Evolutionary conservation across 257 asterid genomes (phyloP).

Genomic region (Cordia subcordata): DNA sequence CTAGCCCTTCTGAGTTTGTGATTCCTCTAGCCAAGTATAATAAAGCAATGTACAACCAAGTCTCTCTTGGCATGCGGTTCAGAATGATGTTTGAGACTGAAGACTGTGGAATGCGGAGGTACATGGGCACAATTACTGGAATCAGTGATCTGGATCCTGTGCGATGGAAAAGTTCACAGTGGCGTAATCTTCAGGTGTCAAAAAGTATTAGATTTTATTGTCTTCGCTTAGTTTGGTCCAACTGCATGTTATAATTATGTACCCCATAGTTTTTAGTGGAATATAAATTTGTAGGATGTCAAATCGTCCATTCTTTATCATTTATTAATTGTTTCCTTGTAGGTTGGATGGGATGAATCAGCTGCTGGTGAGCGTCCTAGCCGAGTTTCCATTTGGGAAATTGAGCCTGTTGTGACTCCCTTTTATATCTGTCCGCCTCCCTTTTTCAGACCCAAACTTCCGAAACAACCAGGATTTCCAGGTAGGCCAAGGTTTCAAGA

Average conservation of each 20-base stretch:
- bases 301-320: not conserved
- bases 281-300: too few species aligned
- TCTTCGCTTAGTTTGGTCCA: not conserved
- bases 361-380: constrained; percentile 93
- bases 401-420: constrained; percentile 88
- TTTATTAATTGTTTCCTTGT: constrained; percentile 11
- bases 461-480: constrained; percentile 68
- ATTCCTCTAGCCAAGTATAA: constrained; percentile 88
- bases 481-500: constrained; percentile 32
- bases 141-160: constrained; percentile 73
- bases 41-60: constrained; percentile 85
- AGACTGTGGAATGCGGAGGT: constrained; percentile 86
- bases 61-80: constrained; percentile 83
- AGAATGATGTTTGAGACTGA: constrained; percentile 99
- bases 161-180: constrained; percentile 88
- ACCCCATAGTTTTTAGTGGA: not conserved
- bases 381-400: constrained; percentile 90
- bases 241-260: not conserved
- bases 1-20: constrained; percentile 93
- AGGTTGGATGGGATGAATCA: constrained; percentile 99
- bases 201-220: too few species aligned
- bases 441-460: constrained; percentile 79
- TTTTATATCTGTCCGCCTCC: constrained; percentile 95
- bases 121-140: constrained; percentile 90
- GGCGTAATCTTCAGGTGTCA: constrained; percentile 90